Percentiles rank a stretch among this genome's conserved stretches.
These are phyloP conservation scores for Bipolaris victoriae DNA, from an alignment of 2,329 filamentous ascomycete species.

Conservation along the genomic window DNA sequence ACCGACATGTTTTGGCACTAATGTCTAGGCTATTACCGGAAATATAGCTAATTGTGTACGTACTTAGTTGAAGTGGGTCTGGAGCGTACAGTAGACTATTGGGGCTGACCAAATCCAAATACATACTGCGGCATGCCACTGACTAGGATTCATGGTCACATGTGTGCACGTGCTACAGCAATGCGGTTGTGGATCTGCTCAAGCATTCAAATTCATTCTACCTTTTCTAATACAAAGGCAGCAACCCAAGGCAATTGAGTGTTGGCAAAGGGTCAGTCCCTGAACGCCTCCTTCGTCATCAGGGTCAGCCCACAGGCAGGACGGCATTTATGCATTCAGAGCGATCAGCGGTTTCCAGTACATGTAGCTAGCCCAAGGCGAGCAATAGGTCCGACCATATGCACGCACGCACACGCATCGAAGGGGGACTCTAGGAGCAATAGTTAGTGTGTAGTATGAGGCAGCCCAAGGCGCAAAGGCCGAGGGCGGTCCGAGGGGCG, in stretches of 20 bases:
- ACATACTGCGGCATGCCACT: background rate
- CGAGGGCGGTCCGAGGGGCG: slow-evolving; percentile 30
- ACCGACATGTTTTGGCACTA: background rate
- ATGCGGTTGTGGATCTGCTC: background rate
- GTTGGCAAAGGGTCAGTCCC: background rate
- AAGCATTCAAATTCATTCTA: background rate
- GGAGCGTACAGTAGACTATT: background rate
- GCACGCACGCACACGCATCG: slow-evolving; percentile 22
- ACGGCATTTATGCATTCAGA: slow-evolving; percentile 17
- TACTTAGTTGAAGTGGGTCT: slow-evolving; percentile 3
- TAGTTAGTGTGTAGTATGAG: slow-evolving; percentile 6
- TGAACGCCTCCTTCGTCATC: slow-evolving; percentile 38
- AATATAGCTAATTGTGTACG: background rate
- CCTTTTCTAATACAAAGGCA: background rate
- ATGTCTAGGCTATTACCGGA: background rate
- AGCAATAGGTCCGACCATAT: slow-evolving; percentile 26
- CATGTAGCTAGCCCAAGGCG: slow-evolving; percentile 24
- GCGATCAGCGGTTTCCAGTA: slow-evolving; percentile 23
- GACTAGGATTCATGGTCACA: background rate
- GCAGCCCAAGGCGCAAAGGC: slow-evolving; percentile 8
- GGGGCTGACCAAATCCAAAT: background rate
- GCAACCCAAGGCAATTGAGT: background rate
- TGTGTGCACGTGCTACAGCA: background rate
- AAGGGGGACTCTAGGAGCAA: background rate
- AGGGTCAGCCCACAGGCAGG: slow-evolving; percentile 10